Conservation (phyloP, 345 rosid species). For the Rhodamnia rubescens region DNA sequence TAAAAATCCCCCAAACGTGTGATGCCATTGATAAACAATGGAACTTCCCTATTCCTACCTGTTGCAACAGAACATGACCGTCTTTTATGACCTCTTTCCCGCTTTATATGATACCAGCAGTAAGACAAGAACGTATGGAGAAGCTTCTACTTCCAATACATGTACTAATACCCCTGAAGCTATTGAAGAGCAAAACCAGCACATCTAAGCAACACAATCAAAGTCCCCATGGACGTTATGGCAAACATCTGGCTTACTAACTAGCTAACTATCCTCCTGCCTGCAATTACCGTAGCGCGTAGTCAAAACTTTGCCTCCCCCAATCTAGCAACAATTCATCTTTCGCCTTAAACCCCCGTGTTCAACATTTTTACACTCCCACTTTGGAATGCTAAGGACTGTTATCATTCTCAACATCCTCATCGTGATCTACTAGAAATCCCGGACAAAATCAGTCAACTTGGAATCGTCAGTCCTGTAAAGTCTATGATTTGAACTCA, state of each 20-base stretch:
- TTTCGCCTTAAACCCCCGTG: neutral
- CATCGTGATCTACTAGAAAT: neutral
- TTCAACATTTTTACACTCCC: neutral
- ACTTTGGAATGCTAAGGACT: neutral
- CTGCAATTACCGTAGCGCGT: neutral
- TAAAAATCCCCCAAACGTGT: fast-evolving
- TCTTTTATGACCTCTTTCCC: neutral
- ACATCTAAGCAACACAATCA: neutral
- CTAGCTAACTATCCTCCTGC: neutral
- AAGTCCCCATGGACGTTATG: neutral
- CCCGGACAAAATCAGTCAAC: neutral
- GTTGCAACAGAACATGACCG: neutral
- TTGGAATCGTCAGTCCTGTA: neutral
- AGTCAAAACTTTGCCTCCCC: neutral
- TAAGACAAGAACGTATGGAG: neutral
- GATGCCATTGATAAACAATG: neutral
- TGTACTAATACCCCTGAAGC: neutral
- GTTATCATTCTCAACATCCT: neutral
- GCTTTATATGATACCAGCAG: neutral
- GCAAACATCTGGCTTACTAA: neutral
- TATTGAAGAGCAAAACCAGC: neutral
- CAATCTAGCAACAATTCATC: neutral
- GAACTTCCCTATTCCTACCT: neutral
- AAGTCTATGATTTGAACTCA: neutral
- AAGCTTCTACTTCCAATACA: neutral